Percentiles rank a stretch among this genome's conserved stretches.
Conservation (phyloP, 2,329 filamentous ascomycete species). For the Aspergillus jensenii region DNA sequence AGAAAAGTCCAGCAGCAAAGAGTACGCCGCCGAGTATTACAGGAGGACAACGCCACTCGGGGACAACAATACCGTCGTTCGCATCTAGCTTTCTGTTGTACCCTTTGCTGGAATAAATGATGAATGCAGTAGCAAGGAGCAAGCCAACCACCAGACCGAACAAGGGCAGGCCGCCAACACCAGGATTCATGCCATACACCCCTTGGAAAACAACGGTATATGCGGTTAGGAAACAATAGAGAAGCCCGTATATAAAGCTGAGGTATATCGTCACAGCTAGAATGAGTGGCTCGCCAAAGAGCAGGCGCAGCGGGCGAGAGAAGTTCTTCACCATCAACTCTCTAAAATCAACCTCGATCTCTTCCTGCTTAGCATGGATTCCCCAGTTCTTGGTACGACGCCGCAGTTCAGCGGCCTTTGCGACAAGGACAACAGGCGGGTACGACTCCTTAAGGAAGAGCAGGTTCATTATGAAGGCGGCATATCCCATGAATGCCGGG, state of each 20-base stretch:
- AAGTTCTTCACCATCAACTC: conserved; percentile 50
- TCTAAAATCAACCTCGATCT: conserved; percentile 50
- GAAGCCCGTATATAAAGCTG: conserved; percentile 38
- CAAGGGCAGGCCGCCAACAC: conserved; percentile 74
- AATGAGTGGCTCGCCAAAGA: conserved; percentile 45
- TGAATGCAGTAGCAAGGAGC: conserved; percentile 63
- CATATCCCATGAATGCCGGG: conserved; percentile 52
- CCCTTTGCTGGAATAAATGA: conserved; percentile 64
- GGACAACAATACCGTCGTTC: conserved; percentile 61
- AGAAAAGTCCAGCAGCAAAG: conserved; percentile 66
- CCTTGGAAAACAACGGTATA: conserved; percentile 38
- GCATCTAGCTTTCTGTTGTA: conserved; percentile 69
- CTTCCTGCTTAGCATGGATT: conserved; percentile 55
- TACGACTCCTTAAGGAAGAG: conserved; percentile 56
- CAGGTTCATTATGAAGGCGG: conserved; percentile 33
- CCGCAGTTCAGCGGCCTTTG: conserved; percentile 53
- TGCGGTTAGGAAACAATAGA: conserved; percentile 34
- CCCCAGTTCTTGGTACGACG: conserved; percentile 58
- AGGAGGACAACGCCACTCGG: conserved; percentile 59
- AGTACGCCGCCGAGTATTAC: conserved; percentile 53
- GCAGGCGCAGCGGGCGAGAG: conserved; percentile 41
- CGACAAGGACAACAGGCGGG: conserved; percentile 52
- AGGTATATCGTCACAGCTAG: conserved; percentile 42
- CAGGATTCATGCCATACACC: conserved; percentile 68
- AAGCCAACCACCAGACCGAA: conserved; percentile 80